Conservation (phyloP, 2,329 filamentous ascomycete species). For the Myriosclerotinia duriaeana region DNA sequence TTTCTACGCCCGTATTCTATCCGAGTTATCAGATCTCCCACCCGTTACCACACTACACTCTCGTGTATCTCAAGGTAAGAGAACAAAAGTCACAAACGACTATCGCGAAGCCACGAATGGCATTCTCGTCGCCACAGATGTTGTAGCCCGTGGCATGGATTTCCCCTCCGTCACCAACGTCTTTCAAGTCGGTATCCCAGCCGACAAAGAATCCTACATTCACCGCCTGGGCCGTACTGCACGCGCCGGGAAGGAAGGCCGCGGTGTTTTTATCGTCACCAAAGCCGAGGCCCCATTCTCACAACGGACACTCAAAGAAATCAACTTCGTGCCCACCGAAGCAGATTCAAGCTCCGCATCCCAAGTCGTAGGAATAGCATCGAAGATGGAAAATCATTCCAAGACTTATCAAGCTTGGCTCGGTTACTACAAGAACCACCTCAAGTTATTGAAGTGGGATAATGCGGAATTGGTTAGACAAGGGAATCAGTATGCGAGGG, state of each 20-base stretch:
- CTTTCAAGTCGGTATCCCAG: conserved; percentile 67
- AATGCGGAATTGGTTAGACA: conserved; percentile 47
- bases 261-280: conserved; percentile 67
- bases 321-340: conserved; percentile 51
- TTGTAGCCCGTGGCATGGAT: conserved; percentile 80
- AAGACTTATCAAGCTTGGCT: conserved; percentile 59
- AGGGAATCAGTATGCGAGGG: conserved; percentile 52
- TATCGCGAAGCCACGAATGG: conserved; percentile 67
- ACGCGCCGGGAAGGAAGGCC: conserved; percentile 70
- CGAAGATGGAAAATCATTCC: conserved; percentile 48
- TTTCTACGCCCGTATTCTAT: conserved; percentile 60
- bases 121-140: conserved; percentile 74
- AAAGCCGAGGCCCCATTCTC: conserved; percentile 55
- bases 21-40: conserved; percentile 36
- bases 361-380: conserved; percentile 45
- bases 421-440: conserved; percentile 53
- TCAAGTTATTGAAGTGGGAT: conserved; percentile 46
- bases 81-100: conserved; percentile 67
- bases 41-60: conserved; percentile 64
- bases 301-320: conserved; percentile 52
- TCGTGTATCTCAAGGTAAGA: conserved; percentile 65
- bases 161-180: conserved; percentile 80
- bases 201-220: conserved; percentile 69
- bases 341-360: conserved; percentile 47
- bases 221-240: conserved; percentile 76